Evolutionary conservation across 2,329 filamentous ascomycete species (phyloP).

Genomic region (Xylariomycetidae sp.): DNA sequence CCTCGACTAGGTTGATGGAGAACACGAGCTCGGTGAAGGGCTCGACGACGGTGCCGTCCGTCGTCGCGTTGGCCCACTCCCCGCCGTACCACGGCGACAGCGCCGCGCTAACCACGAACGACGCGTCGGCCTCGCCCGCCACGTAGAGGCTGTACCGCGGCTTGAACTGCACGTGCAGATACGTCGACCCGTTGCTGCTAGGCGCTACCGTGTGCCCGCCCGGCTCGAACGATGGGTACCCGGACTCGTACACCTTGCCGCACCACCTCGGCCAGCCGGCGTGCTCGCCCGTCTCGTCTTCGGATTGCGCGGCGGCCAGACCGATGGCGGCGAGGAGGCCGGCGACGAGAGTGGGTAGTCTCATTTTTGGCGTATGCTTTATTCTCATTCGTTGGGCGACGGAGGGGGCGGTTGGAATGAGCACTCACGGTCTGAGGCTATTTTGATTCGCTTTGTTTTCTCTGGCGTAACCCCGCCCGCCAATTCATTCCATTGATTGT

Average conservation of each 20-base stretch:
- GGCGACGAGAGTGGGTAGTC: not conserved
- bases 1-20: constrained; percentile 30
- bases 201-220: constrained; percentile 39
- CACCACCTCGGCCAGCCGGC: constrained; percentile 43
- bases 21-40: constrained; percentile 28
- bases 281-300: constrained; percentile 33
- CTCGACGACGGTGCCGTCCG: constrained; percentile 11
- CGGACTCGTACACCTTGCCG: constrained; percentile 41
- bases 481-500: no score
- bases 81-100: constrained; percentile 37
- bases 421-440: no score
- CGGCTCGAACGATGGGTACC: constrained; percentile 39
- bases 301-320: constrained; percentile 12
- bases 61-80: constrained; percentile 27
- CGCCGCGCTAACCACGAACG: constrained; percentile 39
- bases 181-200: constrained; percentile 23
- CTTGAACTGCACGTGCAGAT: constrained; percentile 38
- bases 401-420: no score
- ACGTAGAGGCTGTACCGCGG: constrained; percentile 45
- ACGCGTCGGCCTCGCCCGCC: constrained; percentile 33
- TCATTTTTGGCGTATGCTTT: no score
- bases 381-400: no score
- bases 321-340: constrained; percentile 1
- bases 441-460: no score
- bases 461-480: no score